phyloP scores from a whole-genome alignment of 2,329 filamentous ascomycete genomes.

The Xenoacremonium recifei region DNA sequence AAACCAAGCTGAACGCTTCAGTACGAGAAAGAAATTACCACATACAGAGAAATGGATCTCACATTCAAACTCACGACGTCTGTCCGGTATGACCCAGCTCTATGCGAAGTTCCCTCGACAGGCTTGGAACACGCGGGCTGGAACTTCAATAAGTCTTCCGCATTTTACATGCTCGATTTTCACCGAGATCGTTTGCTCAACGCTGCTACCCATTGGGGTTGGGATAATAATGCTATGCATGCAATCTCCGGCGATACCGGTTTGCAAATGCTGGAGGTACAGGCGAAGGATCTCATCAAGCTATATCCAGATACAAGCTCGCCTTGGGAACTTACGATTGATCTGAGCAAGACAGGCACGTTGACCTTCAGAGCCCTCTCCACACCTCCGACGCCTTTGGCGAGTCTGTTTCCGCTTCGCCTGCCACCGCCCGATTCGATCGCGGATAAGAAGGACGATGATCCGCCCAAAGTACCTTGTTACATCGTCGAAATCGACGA shows the following conservation, averaged over 20 bases:
- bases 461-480: conserved; percentile 24
- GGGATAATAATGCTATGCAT: conserved; percentile 45
- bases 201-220: conserved; percentile 57
- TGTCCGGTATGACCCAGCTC: conserved; percentile 65
- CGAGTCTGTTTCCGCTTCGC: conserved; percentile 56
- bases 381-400: conserved; percentile 39
- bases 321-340: conserved; percentile 53
- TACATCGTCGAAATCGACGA: conserved; percentile 47
- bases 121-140: conserved; percentile 45
- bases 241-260: conserved; percentile 45
- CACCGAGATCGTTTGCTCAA: conserved; percentile 77
- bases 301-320: conserved; percentile 32
- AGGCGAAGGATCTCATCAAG: conserved; percentile 35
- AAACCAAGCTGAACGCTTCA: too few species aligned
- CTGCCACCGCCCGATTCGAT: conserved; percentile 46
- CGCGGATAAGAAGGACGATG: conserved; percentile 20
- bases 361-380: conserved; percentile 42
- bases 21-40: too few species aligned
- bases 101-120: conserved; percentile 44
- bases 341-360: conserved; percentile 47
- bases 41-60: conserved; percentile 37
- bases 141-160: conserved; percentile 53
- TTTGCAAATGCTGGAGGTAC: conserved; percentile 36
- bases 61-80: conserved; percentile 67
- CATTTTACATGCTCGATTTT: conserved; percentile 76